Evolutionary conservation across 805 yeast species (phyloP), one percentile per base, ranked within the genome.

Genomic region (Starmerella geochares): DNA sequence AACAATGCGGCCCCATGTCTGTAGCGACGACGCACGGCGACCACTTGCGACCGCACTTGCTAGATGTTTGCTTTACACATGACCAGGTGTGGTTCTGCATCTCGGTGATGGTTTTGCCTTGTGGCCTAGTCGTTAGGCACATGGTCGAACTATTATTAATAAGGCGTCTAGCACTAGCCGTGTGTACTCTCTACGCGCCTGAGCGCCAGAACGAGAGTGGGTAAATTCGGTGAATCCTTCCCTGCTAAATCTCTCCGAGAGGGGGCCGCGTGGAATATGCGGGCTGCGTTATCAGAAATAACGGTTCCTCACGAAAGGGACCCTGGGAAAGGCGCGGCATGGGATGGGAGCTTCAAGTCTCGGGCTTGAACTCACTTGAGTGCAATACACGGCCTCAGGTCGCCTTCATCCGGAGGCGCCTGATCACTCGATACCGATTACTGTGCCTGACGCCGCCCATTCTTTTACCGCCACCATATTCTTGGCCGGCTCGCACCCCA

Each of bases 361-460:
- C n/a, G 7, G 14, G 2, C 2, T 4, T n/a, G 36, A 9, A 6
- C 56, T 49, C 53, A 47, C 63, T 60, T 60, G 40, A 60, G 63
- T 60, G 60, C 63, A 60, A 60, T 60, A 52, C 62, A 60, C 61
- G 62, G 63, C 54, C 35, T 20, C 38, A 36, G 50, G 52, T 17
- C 27, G 14, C 14, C 35, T n/a, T 27, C 42, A 13, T 23, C n/a
- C 8, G n/a, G n/a, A n/a, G 42, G 36, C 40, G 48, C 36, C 54
- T 46, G 54, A 51, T 33, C 24, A 58, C 63, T 56, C 63, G 63
- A 60, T 60, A 60, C 63, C 63, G 63, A 60, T 60, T 58, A 60
- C 49, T 46, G 54, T 46, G 40, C 55, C 42, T 57, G 60, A 53
- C 55, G 50, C 50, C 23, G 27, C 37, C 47, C 37, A 11, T 48